These are phyloP conservation scores for Trametes pubescens DNA, from an alignment of 1,284 basidiomycete species.

Conservation along the genomic window DNA sequence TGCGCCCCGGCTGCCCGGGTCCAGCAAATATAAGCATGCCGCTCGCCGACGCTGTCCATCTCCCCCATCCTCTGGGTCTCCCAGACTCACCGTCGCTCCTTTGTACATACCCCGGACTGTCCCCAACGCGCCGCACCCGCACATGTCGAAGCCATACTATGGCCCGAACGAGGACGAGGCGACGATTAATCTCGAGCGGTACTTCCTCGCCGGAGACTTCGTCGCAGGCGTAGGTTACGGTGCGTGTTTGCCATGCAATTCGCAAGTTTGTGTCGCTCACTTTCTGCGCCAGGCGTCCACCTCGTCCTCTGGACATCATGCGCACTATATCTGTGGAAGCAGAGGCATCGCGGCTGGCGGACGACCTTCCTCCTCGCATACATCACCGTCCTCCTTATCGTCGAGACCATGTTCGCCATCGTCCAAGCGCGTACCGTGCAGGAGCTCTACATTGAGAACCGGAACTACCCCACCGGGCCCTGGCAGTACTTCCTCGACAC, in stretches of 20 bases:
- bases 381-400: constrained; percentile 47
- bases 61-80: constrained; percentile 16
- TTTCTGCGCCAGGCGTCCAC: constrained; percentile 44
- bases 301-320: constrained; percentile 49
- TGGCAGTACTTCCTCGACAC: constrained; percentile 52
- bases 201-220: constrained; percentile 36
- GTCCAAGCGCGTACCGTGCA: constrained; percentile 47
- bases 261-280: neutral
- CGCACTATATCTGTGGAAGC: constrained; percentile 50
- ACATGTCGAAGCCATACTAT: constrained; percentile 29
- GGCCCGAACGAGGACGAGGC: constrained; percentile 29
- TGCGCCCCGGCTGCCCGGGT: constrained; percentile 8
- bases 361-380: constrained; percentile 48
- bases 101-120: constrained; percentile 16
- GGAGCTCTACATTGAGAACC: constrained; percentile 53
- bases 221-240: constrained; percentile 34
- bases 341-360: constrained; percentile 41
- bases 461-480: constrained; percentile 50
- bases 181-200: constrained; percentile 31
- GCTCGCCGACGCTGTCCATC: neutral
- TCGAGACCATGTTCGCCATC: constrained; percentile 50
- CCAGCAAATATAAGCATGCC: constrained; percentile 12
- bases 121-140: neutral
- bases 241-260: constrained; percentile 3
- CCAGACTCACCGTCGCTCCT: constrained; percentile 16